These are phyloP conservation scores for Niveomyces coronatus DNA, from an alignment of 2,329 filamentous ascomycete genomes.

Conservation along the genomic window DNA sequence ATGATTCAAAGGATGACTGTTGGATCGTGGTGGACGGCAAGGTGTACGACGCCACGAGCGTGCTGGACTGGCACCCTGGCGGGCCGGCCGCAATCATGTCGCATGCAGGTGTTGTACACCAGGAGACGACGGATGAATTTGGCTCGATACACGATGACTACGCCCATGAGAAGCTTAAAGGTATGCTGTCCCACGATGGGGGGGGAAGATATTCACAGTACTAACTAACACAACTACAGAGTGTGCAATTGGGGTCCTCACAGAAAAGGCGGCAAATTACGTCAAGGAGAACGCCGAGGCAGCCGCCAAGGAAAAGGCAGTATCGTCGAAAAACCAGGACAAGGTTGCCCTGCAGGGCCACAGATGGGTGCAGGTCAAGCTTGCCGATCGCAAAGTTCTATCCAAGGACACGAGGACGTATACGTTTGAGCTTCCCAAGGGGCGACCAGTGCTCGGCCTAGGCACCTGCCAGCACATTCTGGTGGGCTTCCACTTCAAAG, in stretches of 20 bases:
- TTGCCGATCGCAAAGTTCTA: conserved; percentile 21
- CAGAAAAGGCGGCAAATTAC: conserved; percentile 35
- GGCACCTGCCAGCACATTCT: conserved; percentile 42
- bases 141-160: conserved; percentile 40
- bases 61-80: conserved; percentile 38
- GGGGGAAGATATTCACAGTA: too few species aligned
- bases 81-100: conserved; percentile 36
- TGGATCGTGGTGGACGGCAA: conserved; percentile 44
- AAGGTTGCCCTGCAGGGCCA: conserved; percentile 29
- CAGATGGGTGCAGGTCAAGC: conserved; percentile 18
- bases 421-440: conserved; percentile 33
- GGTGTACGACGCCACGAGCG: conserved; percentile 38
- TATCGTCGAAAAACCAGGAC: conserved; percentile 12
- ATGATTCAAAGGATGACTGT: conserved; percentile 35
- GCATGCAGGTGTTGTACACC: conserved; percentile 39
- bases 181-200: too few species aligned
- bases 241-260: conserved; percentile 38
- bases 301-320: conserved; percentile 20
- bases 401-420: conserved; percentile 31
- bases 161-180: conserved; percentile 37
- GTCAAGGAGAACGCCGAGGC: conserved; percentile 34
- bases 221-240: conserved; percentile 23
- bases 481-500: conserved; percentile 40
- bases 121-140: conserved; percentile 38
- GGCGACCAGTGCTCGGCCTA: conserved; percentile 32